phyloP scores from a whole-genome alignment of 208 protist genomes.

The Leishmania braziliensis region DNA sequence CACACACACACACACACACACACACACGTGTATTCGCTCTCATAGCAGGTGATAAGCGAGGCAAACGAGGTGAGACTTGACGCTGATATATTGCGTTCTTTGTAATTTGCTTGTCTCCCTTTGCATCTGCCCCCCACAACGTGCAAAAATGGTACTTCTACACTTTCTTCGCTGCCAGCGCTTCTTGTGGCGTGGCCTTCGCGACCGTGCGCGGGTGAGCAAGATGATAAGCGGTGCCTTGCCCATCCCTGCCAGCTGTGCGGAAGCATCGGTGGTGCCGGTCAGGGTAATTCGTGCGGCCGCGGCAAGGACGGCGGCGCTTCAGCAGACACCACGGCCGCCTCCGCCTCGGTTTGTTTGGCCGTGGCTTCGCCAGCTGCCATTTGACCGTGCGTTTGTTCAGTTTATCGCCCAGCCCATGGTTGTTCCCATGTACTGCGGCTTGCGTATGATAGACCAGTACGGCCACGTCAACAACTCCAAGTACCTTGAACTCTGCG shows the following conservation, averaged over 20 bases:
- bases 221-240: slow-evolving; percentile 12
- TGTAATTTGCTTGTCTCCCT: neutral
- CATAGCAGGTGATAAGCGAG: neutral
- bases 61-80: neutral
- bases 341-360: neutral
- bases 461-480: slow-evolving; percentile 72
- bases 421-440: slow-evolving; percentile 37
- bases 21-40: neutral
- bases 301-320: neutral
- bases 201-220: slow-evolving; percentile 17
- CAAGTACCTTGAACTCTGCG: slow-evolving; percentile 69
- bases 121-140: neutral
- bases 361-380: slow-evolving; percentile 18
- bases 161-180: slow-evolving; percentile 20
- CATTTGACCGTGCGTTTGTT: slow-evolving; percentile 8
- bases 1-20: neutral
- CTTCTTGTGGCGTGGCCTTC: slow-evolving; percentile 23
- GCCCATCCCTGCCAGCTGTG: slow-evolving; percentile 3
- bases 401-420: slow-evolving; percentile 23
- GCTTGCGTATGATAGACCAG: slow-evolving; percentile 57
- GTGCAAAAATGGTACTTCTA: slow-evolving; percentile 3
- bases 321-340: neutral
- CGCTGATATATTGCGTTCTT: neutral
- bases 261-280: slow-evolving; percentile 8
- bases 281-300: slow-evolving; percentile 1